A percentile compares a stretch with the other conserved stretches of the same genome.
phyloP scores from a whole-genome alignment of 768 basidiomycete species.

The Trametopsis cervina region DNA sequence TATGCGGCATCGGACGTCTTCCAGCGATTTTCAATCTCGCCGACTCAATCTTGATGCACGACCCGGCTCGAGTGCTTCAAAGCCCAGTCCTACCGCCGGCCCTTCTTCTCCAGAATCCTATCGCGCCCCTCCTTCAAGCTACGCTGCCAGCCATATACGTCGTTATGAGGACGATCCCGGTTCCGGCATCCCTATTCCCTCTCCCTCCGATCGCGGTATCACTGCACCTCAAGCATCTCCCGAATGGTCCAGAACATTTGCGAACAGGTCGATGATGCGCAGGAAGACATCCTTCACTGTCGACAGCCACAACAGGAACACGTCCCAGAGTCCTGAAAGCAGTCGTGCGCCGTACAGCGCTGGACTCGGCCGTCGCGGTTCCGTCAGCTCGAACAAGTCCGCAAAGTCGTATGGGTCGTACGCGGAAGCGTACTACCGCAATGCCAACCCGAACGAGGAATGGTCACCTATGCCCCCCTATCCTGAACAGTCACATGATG shows the following conservation, averaged over 20 bases:
- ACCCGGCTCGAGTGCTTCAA: not conserved
- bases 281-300: slow-evolving; percentile 2
- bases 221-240: slow-evolving; percentile 6
- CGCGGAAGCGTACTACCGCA: slow-evolving; percentile 9
- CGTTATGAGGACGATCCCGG: slow-evolving; percentile 1
- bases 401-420: slow-evolving; percentile 17
- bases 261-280: not conserved
- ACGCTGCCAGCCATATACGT: slow-evolving; percentile 1
- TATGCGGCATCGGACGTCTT: slow-evolving; percentile 2
- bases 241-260: slow-evolving; percentile 7
- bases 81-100: not conserved
- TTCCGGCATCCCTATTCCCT: slow-evolving; percentile 6
- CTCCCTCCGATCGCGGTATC: not conserved
- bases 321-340: slow-evolving; percentile 18
- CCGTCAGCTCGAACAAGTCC: slow-evolving; percentile 18
- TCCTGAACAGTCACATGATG: slow-evolving; percentile 17
- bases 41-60: not conserved
- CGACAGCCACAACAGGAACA: slow-evolving; percentile 21
- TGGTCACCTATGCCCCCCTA: slow-evolving; percentile 14
- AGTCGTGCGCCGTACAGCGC: slow-evolving; percentile 1
- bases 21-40: slow-evolving; percentile 4
- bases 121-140: slow-evolving; percentile 3
- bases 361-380: slow-evolving; percentile 15
- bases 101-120: slow-evolving; percentile 9
- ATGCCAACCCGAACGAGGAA: slow-evolving; percentile 1